These are phyloP conservation scores for Artomyces pyxidatus DNA, from an alignment of 768 basidiomycete genomes.

Conservation along the genomic window DNA sequence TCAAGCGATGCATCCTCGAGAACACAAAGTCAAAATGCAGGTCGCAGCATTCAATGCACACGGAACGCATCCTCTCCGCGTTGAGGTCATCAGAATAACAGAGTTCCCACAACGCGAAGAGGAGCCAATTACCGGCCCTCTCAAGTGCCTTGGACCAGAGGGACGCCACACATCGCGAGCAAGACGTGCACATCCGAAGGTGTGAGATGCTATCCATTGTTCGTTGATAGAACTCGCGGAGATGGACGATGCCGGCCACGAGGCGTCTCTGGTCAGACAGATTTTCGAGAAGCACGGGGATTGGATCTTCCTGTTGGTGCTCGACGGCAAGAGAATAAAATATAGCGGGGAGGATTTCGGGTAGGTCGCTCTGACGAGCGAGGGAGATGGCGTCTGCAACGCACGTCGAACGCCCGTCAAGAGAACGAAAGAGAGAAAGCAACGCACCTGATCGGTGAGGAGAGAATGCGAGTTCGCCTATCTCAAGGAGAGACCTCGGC, in stretches of 20 bases:
- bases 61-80: too few relatives aligned
- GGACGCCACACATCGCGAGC: too few relatives aligned
- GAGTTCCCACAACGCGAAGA: too few relatives aligned
- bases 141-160: too few relatives aligned
- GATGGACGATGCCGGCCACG: neutral
- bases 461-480: constrained; percentile 22
- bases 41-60: too few relatives aligned
- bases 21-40: too few relatives aligned
- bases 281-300: neutral
- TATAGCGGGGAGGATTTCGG: constrained; percentile 30
- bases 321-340: constrained; percentile 31
- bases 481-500: constrained; percentile 22
- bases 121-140: too few relatives aligned
- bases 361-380: constrained; percentile 27
- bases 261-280: neutral
- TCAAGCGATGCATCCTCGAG: too few relatives aligned
- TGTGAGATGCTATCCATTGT: too few relatives aligned
- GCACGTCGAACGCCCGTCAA: neutral
- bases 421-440: neutral
- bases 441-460: constrained; percentile 26
- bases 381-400: constrained; percentile 28
- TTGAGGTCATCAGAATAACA: too few relatives aligned
- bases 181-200: too few relatives aligned
- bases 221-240: constrained; percentile 7
- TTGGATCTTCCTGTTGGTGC: neutral